Evolutionary conservation across 768 basidiomycete genomes (phyloP), one percentile per base, ranked within the genome.

Genomic region (Mycena crocata): DNA sequence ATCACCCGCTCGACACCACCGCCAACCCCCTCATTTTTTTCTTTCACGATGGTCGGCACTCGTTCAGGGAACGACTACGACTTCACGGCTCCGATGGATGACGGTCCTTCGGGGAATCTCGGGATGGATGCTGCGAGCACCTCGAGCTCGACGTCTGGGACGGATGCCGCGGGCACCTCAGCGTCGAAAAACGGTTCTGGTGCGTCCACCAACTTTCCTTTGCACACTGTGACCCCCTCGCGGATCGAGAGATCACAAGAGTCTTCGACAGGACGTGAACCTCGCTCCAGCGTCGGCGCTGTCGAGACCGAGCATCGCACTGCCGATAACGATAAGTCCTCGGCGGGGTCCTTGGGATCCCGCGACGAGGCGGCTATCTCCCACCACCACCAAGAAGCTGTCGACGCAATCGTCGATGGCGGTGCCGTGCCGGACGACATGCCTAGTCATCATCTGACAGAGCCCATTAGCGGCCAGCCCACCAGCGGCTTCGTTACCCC

Each of bases 1-100:
- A 45, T 45, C 44, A 45, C 44, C 44, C 44, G 44, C 44, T 45
- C 44, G 44, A 45, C 44, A 45, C 44, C 44, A 37, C 37, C 44
- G 44, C 44, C 44, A 45, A 45, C 12, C 12, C 23, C 15, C 8
- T 19, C 44, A 45, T 12, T 13, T 45, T 45, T 24, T 24, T 45
- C 44, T 19, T n/a, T 19, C 44, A 45, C 44, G 7, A 45, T 21
- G 44, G 44, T 45, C 9, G 19, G 19, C 23, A 8, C 21, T 7
- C 44, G 23, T 45, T 45, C 44, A 9, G 37, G 37, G 10, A 37
- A 37, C 37, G 17, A 9, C 9, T 37, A 37, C 37, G 37, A 37
- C 37, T 37, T 37, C 37, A 17, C 37, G 9, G 10, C 37, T n/a
- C 12, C 44, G 44, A 45, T n/a, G 9, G 23, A 9, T n/a, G 44